Evolutionary conservation across 2,329 filamentous ascomycete genomes (phyloP), one percentile per base, ranked within the genome.

Genomic region (Acrodontium crateriforme): DNA sequence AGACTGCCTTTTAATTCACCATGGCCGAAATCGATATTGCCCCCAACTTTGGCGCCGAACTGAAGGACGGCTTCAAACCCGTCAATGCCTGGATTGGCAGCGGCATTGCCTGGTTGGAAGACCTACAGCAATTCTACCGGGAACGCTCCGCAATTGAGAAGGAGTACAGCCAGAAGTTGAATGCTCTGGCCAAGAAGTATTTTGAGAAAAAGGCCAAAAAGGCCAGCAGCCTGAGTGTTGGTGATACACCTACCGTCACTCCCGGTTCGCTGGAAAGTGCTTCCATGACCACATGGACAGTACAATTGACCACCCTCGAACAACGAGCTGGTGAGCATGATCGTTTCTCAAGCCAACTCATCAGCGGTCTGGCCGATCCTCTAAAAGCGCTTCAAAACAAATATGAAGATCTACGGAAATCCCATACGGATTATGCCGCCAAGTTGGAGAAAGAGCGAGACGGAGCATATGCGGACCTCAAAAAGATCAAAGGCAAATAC

Each of bases 11-110:
- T n/a, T n/a, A n/a, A n/a, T n/a, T n/a, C 28, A 38, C 23, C 41
- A 92, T 91, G 82, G 75, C 78, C 52, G 80, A 85, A 58, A 70
- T 82, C 57, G 83, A 91, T 46, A 72, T 70, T 52, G 68, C 74
- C 61, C 82, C 82, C 51, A 80, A 81, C 46, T 93, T 98, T 59
- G 89, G 89, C 60, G 73, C 78, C 34, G 85, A 94, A 65, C 69
- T 95, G 55, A 95, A 92, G 83, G 89, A 98, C 74, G 82, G 80
- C 51, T 98, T 94, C 68, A 94, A 91, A 59, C 74, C 83, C 11
- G 84, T 91, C 53, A 94, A 85, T 59, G 73, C 69, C 46, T 98
- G 89, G 89, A 71, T 91, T 32, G 67, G 74, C 38, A 76, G 81
- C 54, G 84, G 87, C 39, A 92, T 98, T 53, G 65, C 71, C 41